Percentiles rank a stretch among this genome's conserved stretches.
Conservation (phyloP, 2,329 filamentous ascomycete genomes). For the Endothia cerciana region DNA sequence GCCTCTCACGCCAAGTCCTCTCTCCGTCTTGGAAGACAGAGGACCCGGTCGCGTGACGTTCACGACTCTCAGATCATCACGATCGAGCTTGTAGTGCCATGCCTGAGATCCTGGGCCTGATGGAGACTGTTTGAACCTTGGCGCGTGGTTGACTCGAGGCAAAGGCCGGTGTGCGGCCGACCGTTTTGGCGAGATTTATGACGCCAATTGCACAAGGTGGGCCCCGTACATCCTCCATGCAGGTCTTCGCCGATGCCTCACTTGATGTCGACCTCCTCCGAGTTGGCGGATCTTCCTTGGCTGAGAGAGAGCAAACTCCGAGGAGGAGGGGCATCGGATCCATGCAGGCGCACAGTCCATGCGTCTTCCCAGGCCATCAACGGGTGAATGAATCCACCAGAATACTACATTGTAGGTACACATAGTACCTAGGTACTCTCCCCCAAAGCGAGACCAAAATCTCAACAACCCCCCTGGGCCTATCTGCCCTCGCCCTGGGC, state of each 20-base stretch:
- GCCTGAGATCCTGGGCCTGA: not conserved
- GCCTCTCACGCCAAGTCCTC: not conserved
- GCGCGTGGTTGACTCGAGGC: not conserved
- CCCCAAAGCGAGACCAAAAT: no score
- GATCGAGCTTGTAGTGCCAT: not conserved
- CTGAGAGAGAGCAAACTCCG: not conserved
- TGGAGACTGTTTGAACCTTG: not conserved
- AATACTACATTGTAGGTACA: no score
- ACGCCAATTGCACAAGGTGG: not conserved
- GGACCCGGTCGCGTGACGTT: no score
- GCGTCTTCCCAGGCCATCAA: no score
- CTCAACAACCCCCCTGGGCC: no score
- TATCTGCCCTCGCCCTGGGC: no score
- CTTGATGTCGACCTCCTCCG: not conserved
- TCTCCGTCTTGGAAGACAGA: no score
- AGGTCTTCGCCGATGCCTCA: not conserved
- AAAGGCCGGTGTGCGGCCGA: not conserved
- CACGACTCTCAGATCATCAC: not conserved
- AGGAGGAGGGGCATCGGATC: not conserved
- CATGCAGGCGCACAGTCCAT: no score
- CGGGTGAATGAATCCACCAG: no score
- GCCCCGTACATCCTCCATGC: not conserved
- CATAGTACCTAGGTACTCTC: no score
- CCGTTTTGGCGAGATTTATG: constrained; percentile 8
- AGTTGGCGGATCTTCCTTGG: not conserved